Evolutionary conservation across 352 stramenopile genomes (phyloP), one percentile per base, ranked within the genome.

Genomic region (Halophytophthora polymorphica): DNA sequence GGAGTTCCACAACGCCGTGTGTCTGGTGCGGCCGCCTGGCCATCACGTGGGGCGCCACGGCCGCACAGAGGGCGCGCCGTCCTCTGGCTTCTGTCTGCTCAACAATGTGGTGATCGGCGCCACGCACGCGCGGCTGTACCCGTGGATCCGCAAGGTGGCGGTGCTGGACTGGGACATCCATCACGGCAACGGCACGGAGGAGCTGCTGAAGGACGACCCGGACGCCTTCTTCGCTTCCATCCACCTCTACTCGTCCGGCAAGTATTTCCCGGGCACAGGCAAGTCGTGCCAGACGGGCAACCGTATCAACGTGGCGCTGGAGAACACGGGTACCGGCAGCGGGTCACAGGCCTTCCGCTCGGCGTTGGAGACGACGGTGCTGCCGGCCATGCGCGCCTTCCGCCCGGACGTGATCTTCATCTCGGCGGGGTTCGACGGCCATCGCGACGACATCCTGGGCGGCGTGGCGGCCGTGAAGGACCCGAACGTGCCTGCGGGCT

Each of bases 101-200:
- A 99, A 99, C 73, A 99, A 99, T 63, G 95, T 99, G 25, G 96
- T 97, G 36, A 98, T 99, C 58, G 97, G 88, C 22, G 96, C 96
- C n/a, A 95, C 96, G 12, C 98, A 99, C 60, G 97, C 96, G n/a
- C 77, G 93, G 31, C 86, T 93, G 49, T 95, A 76, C 51, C 82
- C 81, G 19, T 89, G 73, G 73, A 96, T 99, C 43, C 76, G 82
- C 29, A 96, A 96, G 51, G 75, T 99, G 29, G 96, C 95, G 1
- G 97, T 99, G 49, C 77, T 99, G 22, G 97, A 99, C 69, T 99
- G 98, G 86, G 97, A 99, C 64, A 98, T 99, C 21, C 97, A 99
- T 62, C 96, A 99, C 58, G 89, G 97, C 29, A 99, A 99, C 73
- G 97, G 97, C 33, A 99, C 97, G 3, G 96, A 99, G 40, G 86